These are phyloP conservation scores for Aspergillus niger DNA, from an alignment of 2,329 filamentous ascomycete species.

Conservation along the genomic window DNA sequence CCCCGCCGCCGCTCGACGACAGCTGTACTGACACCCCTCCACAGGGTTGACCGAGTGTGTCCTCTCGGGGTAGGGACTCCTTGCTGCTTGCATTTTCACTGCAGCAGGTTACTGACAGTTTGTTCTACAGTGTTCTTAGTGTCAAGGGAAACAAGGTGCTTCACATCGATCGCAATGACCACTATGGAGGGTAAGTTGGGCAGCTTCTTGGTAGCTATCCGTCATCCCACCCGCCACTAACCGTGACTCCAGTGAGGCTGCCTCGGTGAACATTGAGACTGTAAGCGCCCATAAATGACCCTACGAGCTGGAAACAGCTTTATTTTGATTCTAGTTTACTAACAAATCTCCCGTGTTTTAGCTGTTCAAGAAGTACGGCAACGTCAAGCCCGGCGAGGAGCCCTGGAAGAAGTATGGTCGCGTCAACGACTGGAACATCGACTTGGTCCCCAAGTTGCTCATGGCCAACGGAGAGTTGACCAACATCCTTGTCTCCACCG, in stretches of 20 bases:
- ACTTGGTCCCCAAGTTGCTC: constrained; percentile 95
- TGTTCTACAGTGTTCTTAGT: constrained; percentile 73
- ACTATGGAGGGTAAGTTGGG: constrained; percentile 86
- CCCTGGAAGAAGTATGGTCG: constrained; percentile 98
- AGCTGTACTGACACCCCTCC: constrained; percentile 33
- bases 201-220: constrained; percentile 19
- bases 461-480: constrained; percentile 98
- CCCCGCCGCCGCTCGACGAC: constrained; percentile 39
- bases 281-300: constrained; percentile 52
- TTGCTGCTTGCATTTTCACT: constrained; percentile 12
- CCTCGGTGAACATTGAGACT: constrained; percentile 93
- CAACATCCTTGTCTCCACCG: constrained; percentile 96
- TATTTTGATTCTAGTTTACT: constrained; percentile 23
- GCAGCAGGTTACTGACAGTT: constrained; percentile 23
- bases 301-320: neutral
- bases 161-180: constrained; percentile 97
- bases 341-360: constrained; percentile 44
- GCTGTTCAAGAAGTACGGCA: constrained; percentile 97
- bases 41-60: constrained; percentile 97
- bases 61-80: constrained; percentile 76
- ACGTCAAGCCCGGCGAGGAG: constrained; percentile 75
- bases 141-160: constrained; percentile 99
- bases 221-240: constrained; percentile 24
- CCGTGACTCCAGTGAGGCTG: constrained; percentile 70
- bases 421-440: constrained; percentile 98